Base-by-base conservation (phyloP, 768 basidiomycete genomes). In the Amanita jacksonii region DNA sequence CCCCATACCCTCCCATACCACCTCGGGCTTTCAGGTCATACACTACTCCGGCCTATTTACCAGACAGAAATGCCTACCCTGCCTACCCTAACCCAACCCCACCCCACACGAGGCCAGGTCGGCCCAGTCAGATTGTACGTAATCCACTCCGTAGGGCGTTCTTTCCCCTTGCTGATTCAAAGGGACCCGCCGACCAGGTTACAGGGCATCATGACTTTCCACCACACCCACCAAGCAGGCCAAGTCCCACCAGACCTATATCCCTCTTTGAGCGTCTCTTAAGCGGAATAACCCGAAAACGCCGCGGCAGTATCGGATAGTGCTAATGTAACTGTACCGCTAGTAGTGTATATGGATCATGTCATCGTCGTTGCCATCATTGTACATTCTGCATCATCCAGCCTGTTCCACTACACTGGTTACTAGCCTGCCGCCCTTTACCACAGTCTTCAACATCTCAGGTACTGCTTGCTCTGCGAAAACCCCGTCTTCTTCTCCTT, bases 381-480 rank as follows among this genome's bases (percentile, higher is more conserved):
- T n/a, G n/a, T n/a, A n/a, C n/a, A n/a, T n/a, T n/a, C n/a, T n/a
- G n/a, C n/a, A n/a, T n/a, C n/a, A n/a, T n/a, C 82, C 82, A 52
- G 64, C 64, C 53, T 98, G 94, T 61, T 98, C 92, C 7, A 98
- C 85, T 20, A 96, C 77, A 9, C 69, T 80, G 13, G 94, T 97
- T 28, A 91, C 75, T 46, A 98, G 65, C 62, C 85, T 94, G 8
- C 94, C 93, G 49, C 74, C 66, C 57, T 77, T 66, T 20, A 99
- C 69, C 27, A 79, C 73, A 15, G 87, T 88, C 72, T 78, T 89
- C 62, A 99, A 70, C 88, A 96, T 98, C 66, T 99, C 96, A 0
- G 96, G 94, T 15, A 99, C 68, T 1, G 94, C 73, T 50, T 81
- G 79, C 62, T 99, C 96, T 49, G 76, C 76, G 54, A 92, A 97